phyloP scores from a whole-genome alignment of 169 alveolate species.

The Cytauxzoon felis region DNA sequence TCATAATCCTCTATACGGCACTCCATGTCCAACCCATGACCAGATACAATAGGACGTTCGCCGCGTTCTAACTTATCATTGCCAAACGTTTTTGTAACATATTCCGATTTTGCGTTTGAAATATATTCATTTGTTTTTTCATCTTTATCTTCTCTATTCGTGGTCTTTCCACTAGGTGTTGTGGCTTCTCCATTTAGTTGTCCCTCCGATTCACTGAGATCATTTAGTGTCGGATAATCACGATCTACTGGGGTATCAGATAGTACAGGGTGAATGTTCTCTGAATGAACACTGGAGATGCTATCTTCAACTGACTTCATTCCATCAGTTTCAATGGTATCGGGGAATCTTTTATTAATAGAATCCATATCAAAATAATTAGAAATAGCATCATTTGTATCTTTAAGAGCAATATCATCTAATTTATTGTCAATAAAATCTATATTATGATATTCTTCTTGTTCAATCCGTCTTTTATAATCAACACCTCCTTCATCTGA shows the following conservation, averaged over 20 bases:
- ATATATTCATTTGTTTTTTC: constrained; percentile 16
- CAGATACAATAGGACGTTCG: constrained; percentile 29
- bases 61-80: constrained; percentile 40
- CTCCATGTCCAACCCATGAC: constrained; percentile 41
- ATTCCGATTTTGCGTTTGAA: constrained; percentile 5
- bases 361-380: constrained; percentile 28
- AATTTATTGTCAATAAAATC: constrained; percentile 36
- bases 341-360: not conserved
- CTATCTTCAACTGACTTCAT: not conserved
- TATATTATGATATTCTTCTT: constrained; percentile 39
- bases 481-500: constrained; percentile 28
- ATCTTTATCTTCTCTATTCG: not conserved
- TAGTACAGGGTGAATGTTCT: no score
- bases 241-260: no score
- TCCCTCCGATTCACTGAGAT: no score
- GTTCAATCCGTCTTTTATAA: constrained; percentile 25
- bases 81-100: constrained; percentile 19
- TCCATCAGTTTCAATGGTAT: not conserved
- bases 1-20: constrained; percentile 45
- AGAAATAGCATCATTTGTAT: not conserved
- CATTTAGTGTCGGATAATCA: no score
- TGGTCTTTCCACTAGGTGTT: not conserved
- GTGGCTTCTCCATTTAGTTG: not conserved
- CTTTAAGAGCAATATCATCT: not conserved
- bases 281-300: not conserved